These are phyloP conservation scores for Neopestalotiopsis rosae DNA, from an alignment of 2,329 filamentous ascomycete genomes.

Conservation along the genomic window DNA sequence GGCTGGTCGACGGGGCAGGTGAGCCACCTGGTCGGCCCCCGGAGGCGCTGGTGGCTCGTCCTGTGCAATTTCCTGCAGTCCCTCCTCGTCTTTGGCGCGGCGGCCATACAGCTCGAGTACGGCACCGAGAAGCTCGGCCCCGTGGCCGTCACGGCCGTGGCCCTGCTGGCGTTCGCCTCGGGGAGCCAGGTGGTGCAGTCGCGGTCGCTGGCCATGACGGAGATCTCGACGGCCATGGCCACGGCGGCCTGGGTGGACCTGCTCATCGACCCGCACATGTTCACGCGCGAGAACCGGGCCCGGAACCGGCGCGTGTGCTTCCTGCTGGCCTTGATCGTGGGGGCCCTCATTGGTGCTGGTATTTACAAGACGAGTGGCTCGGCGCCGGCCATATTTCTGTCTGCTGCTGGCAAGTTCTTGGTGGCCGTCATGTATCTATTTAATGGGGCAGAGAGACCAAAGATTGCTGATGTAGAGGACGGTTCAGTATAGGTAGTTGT, in stretches of 20 bases:
- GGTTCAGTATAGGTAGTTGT: neutral
- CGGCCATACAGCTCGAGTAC: conserved; percentile 51
- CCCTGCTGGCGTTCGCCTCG: conserved; percentile 58
- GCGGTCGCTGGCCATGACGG: conserved; percentile 58
- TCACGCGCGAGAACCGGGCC: conserved; percentile 51
- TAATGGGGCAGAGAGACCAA: conserved; percentile 42
- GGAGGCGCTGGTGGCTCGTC: conserved; percentile 59
- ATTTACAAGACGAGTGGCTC: conserved; percentile 51
- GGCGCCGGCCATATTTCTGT: conserved; percentile 47
- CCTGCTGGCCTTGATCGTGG: conserved; percentile 50
- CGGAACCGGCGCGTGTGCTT: conserved; percentile 57
- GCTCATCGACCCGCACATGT: conserved; percentile 58
- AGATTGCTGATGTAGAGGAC: conserved; percentile 24
- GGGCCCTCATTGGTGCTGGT: conserved; percentile 56
- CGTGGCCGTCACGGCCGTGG: conserved; percentile 50
- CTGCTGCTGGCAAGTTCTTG: conserved; percentile 50
- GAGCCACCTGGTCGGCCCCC: conserved; percentile 56
- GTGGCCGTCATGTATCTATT: conserved; percentile 52
- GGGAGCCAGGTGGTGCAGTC: conserved; percentile 65
- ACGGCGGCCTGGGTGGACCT: conserved; percentile 68
- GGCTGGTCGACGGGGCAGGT: conserved; percentile 62
- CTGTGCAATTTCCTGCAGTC: conserved; percentile 61
- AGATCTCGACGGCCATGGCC: conserved; percentile 70
- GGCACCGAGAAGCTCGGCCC: conserved; percentile 42
- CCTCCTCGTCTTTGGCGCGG: conserved; percentile 56